Evolutionary conservation across 805 yeast species (phyloP), one percentile per base, ranked within the genome.

Genomic region (Ogataea dorogensis): DNA sequence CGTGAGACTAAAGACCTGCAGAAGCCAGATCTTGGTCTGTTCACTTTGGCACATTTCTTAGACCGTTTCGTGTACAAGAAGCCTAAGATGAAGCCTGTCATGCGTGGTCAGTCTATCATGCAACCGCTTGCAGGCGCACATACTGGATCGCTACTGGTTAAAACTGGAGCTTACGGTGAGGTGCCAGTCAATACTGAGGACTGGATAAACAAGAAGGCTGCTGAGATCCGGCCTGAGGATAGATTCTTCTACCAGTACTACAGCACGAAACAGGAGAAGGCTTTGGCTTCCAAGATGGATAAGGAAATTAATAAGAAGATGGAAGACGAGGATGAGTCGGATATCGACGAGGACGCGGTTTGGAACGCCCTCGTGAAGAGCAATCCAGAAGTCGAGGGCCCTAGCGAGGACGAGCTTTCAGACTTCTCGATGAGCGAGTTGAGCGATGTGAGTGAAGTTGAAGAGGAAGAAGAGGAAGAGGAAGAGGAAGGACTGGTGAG

Each of bases 51-150:
- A 14, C 97, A 88, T 62, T 93, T 93, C 77, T 72, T 93, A 64
- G 96, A 93, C 63, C 77, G 95, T 61, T 93, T 94, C 64, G 96
- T 93, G 24, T 93, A 93, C 68, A 83, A 86, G 64, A 87, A 88
- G 59, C 86, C 96, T 31, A 87, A 86, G 65, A 82, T 78, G 51
- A 85, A 82, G 61, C 70, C 79, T 13, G 59, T 68, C 21, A 65
- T 80, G n/a, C 80, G 84, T 58, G 98, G 98, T 53, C 70, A 83
- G 4, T 87, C 97, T 28, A 89, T 93, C 57, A 93, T 93, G 98
- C 98, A 93, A 69, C 98, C 98, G 33, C 70, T 93, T 47, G 88
- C 94, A 28, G 97, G 96, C 45, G 72, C 79, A 1, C 84, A 81
- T 44, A 80, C 86, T 14, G 86, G 84, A 7, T 66, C 80, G 4